Evolutionary conservation across 176 grass and related monocot species (phyloP), one percentile per base, ranked within the genome.

Genomic region (Aechmea fasciata): DNA sequence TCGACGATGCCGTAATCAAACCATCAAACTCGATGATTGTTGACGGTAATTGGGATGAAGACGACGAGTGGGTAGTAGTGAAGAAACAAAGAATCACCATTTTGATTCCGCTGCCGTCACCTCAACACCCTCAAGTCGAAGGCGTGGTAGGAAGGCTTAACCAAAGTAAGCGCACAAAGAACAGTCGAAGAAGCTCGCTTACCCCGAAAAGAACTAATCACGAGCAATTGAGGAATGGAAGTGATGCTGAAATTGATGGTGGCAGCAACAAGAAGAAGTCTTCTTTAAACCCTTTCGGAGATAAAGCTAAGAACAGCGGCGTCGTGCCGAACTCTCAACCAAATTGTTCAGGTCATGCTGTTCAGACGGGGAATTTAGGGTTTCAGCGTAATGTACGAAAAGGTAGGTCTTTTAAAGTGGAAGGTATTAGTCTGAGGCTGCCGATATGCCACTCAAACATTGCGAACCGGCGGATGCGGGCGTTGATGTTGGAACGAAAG

Each of bases 51-150:
- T 71, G 63, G 67, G 65, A 64, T 41, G 41, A 75, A 52, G 49
- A 77, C 33, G 47, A 77, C 26, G 72, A 75, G 28, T 83, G 80
- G 80, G 73, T 83, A 20, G 17, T 83, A 29, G 73, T 83, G 14
- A 83, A 77, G 47, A 83, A 72, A 72, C 80, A 66, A 71, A 82
- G 63, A 71, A 82, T 82, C 69, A 72, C 63, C 55, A 77, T 83
- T 57, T 53, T 71, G 22, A 47, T 82, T 54, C 80, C 80, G 28
- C 73, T 73, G 25, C 28, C 59, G 52, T 65, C 79, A 68, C 59
- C 73, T 22, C 52, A 13, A 65, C 33, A 33, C n/a, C 33, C 28
- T 26, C 59, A 68, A 71, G 22, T 47, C 49, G 64, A 51, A 18
- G 33, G 9, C 18, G 47, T 10, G 18, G 23, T 68, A 22, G 6